Evolutionary conservation across 2,329 filamentous ascomycete species (phyloP), one percentile per base, ranked within the genome.

Genomic region (Dendryphion nanum): DNA sequence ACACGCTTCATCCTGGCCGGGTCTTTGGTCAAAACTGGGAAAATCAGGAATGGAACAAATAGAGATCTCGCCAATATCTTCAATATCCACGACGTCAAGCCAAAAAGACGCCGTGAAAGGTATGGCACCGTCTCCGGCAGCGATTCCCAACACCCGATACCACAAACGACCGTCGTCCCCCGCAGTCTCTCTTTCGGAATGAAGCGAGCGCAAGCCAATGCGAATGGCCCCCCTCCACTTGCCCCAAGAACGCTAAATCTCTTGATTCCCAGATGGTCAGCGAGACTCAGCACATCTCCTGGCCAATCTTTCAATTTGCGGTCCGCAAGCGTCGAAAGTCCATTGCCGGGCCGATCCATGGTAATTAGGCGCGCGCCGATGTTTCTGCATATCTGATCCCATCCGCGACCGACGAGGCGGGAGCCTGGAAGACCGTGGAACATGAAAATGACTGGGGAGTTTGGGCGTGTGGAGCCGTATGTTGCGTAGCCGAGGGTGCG

Each of bases 331-430:
- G 38, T 28, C n/a, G 38, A 41, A 10, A 8, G 13, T 14, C 33
- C 38, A 16, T 37, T 30, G 33, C 38, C 38, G 7, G 38, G 38
- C 4, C 38, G 23, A 29, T 41, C 38, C 7, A 35, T 10, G 2
- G 24, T 33, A 26, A 41, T 18, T 33, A 41, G 13, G 26, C 38
- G 33, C 13, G 37, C 6, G 10, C 10, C 18, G 7, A 24, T 19
- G 10, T 20, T 33, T 20, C 20, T 12, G 31, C 12, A 15, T 6
- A 13, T 12, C 10, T 20, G 16, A 12, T 33, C 12, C 18, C 15
- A 20, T 7, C 16, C 7, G 7, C 31, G 8, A 16, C 7, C 31
- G 12, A 19, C 31, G 17, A 33, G 18, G 16, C 31, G 16, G 16
- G 17, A 33, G 7, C 17, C 16, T 21, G 31, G 31, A 16, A 30